Evolutionary conservation across 2,329 filamentous ascomycete genomes (phyloP).

Genomic region (Fusarium palustre): DNA sequence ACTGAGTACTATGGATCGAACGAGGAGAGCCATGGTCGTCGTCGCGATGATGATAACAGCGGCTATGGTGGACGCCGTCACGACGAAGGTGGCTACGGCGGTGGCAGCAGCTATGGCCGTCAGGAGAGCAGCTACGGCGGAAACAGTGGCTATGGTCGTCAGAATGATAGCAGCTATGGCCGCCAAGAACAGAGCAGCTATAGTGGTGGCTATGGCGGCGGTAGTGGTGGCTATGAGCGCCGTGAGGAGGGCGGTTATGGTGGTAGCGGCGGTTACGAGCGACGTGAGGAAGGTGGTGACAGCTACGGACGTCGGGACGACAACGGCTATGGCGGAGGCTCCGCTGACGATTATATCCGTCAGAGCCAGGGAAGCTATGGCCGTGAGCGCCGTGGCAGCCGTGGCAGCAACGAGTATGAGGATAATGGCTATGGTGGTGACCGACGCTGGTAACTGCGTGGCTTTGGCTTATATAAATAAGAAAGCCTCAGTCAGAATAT

Average conservation of each 20-base stretch:
- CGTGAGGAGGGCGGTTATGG: constrained; percentile 32
- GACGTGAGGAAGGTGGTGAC: constrained; percentile 39
- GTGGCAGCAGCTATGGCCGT: constrained; percentile 14
- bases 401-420: constrained; percentile 30
- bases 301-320: constrained; percentile 48
- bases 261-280: constrained; percentile 30
- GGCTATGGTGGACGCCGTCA: too few relatives aligned
- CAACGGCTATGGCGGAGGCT: constrained; percentile 44
- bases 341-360: constrained; percentile 41
- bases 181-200: constrained; percentile 41
- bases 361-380: constrained; percentile 36
- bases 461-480: background rate
- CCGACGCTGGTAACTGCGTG: constrained; percentile 40
- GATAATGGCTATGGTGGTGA: constrained; percentile 42
- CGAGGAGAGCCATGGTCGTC: constrained; percentile 47
- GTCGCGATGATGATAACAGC: constrained; percentile 42
- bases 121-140: constrained; percentile 7
- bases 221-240: constrained; percentile 36
- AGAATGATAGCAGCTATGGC: constrained; percentile 21
- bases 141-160: constrained; percentile 17
- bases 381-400: constrained; percentile 29
- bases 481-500: background rate
- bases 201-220: constrained; percentile 19
- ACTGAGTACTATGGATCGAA: constrained; percentile 58
- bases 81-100: too few relatives aligned